phyloP scores from a whole-genome alignment of 1,139 yeast genomes.

The Yamadazyma diospyri region DNA sequence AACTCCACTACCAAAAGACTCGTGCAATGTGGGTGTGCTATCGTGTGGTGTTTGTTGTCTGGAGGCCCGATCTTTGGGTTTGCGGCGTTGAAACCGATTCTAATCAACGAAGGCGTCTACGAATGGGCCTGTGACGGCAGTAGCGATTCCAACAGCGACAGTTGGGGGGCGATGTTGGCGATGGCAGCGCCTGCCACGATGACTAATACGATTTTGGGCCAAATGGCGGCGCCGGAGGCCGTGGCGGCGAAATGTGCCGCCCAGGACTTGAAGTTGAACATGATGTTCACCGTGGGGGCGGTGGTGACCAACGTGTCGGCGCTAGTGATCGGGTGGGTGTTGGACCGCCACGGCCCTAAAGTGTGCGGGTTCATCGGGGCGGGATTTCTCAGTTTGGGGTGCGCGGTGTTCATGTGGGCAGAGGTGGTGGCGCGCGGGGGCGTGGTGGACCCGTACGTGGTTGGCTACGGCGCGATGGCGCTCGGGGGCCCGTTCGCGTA shows the following conservation, averaged over 20 bases:
- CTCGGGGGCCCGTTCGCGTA: constrained; percentile 47
- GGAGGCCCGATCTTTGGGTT: constrained; percentile 49
- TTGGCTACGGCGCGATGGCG: constrained; percentile 41
- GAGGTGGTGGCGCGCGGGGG: constrained; percentile 14
- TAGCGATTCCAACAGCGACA: constrained; percentile 1
- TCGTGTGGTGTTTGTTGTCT: constrained; percentile 41
- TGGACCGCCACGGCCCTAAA: constrained; percentile 42
- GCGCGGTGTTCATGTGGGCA: constrained; percentile 36
- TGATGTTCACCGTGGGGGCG: constrained; percentile 47
- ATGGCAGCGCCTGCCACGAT: constrained; percentile 12
- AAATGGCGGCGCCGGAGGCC: constrained; percentile 11
- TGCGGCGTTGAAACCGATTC: constrained; percentile 45
- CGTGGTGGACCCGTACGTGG: constrained; percentile 35
- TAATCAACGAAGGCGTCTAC: constrained; percentile 38
- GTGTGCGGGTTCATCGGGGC: constrained; percentile 45
- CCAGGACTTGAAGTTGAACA: constrained; percentile 43
- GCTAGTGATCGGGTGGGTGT: constrained; percentile 35
- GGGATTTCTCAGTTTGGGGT: constrained; percentile 32
- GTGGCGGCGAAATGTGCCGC: constrained; percentile 31
- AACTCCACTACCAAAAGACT: constrained; percentile 18
- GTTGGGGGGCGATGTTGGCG: constrained; percentile 2
- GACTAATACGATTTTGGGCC: constrained; percentile 11
- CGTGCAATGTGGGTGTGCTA: constrained; percentile 34
- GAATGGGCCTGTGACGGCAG: constrained; percentile 30
- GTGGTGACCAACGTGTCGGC: constrained; percentile 44